Base-by-base conservation (phyloP, 2,329 filamentous ascomycete species). In the Capronia americana region DNA sequence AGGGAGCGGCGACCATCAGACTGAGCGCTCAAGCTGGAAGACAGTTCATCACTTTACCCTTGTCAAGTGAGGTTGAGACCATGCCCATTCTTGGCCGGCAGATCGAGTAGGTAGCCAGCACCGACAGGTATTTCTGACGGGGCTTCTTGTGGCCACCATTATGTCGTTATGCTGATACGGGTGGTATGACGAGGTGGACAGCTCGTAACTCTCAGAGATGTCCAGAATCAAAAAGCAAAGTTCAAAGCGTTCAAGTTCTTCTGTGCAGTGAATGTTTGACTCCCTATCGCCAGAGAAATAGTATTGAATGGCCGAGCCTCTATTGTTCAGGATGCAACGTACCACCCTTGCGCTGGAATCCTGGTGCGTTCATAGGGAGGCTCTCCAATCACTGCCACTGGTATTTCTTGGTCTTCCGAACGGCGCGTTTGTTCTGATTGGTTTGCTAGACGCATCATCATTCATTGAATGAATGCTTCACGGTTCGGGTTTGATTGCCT, bases 21-120 rank as follows among this genome's bases (percentile, higher is more conserved):
- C 14, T 44, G 17, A 7, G 17, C 38, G 38, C 1, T n/a, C 38
- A 44, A n/a, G 5, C 8, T 7, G 38, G 14, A 44, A 44, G 14
- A n/a, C 14, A n/a, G 6, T 44, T 44, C 48, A 7, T 53, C 48
- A 53, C 48, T 10, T 41, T 38, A 38, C 55, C 23, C 6, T 24
- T 24, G 20, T 57, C 48, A 28, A 57, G 30, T 38, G 55, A 57
- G 12, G 14, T 38, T 57, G 14, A 24, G 30, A 57, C 26, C 24
- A 38, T 57, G 48, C 20, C 48, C n/a, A 20, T 38, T 38, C 28
- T 41, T 28, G 30, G 30, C 20, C 55, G 55, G 12, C n/a, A 57
- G 28, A 57, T 57, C 30, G 38, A 28, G 44, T 59, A 59, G 34
- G 6, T 12, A 44, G 38, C 38, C 38, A 8, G 6, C 23, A 38